Evolutionary conservation across 805 yeast genomes (phyloP).

Genomic region (Suhomyces tanzawaensis): DNA sequence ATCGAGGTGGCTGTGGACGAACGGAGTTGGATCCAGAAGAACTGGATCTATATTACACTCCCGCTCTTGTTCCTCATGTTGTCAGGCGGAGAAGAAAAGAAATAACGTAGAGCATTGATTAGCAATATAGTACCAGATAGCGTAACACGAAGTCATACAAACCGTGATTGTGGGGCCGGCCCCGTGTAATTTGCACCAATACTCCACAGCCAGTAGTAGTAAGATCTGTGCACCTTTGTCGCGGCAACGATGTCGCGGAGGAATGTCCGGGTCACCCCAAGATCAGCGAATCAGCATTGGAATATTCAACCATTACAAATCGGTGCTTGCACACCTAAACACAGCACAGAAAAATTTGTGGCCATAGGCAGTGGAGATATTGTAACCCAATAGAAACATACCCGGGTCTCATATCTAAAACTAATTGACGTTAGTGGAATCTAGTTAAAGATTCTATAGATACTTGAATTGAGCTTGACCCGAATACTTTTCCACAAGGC

Average conservation of each 20-base stretch:
- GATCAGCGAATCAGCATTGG: conserved; percentile 28
- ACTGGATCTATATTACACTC: conserved; percentile 62
- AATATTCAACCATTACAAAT: conserved; percentile 20
- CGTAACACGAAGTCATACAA: too few relatives aligned
- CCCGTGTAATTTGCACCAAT: too few relatives aligned
- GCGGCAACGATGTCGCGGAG: too few relatives aligned
- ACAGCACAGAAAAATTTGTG: conserved; percentile 6
- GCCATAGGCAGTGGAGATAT: conserved; percentile 5
- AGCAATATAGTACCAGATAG: too few relatives aligned
- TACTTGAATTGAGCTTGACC: not conserved
- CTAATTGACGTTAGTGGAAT: not conserved
- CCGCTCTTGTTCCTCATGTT: conserved; percentile 39
- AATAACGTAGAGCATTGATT: too few relatives aligned
- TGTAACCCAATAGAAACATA: conserved; percentile 1
- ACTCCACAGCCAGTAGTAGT: too few relatives aligned
- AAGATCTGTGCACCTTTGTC: too few relatives aligned
- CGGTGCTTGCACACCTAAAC: conserved; percentile 5
- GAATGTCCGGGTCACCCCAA: conserved; percentile 5
- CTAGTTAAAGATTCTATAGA: not conserved
- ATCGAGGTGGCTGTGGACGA: conserved; percentile 22
- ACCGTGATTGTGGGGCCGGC: too few relatives aligned
- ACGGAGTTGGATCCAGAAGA: conserved; percentile 53
- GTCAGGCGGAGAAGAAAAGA: conserved; percentile 18
- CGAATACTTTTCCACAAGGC: not conserved
- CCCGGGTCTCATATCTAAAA: not conserved